These are phyloP conservation scores for Magnolia kwangsiensis DNA, from an alignment of 164 flowering plant species.

Conservation along the genomic window DNA sequence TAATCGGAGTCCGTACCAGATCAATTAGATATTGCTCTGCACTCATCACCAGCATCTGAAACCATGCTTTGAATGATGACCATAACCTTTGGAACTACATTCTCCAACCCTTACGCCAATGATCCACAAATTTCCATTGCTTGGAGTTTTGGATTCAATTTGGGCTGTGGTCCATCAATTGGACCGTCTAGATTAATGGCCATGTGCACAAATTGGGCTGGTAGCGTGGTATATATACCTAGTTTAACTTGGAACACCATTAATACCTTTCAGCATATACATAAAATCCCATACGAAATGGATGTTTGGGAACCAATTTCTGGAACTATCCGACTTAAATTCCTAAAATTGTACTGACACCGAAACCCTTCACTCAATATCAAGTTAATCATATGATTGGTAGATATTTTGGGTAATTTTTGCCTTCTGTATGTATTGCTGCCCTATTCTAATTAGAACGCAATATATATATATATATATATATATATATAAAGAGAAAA, in stretches of 20 bases:
- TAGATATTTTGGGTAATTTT: neutral
- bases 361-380: no score
- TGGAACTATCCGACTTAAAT: no score
- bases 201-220: neutral
- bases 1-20: neutral
- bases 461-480: no score
- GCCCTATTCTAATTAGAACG: neutral
- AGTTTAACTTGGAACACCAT: neutral
- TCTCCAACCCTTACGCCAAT: no score
- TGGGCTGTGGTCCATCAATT: neutral
- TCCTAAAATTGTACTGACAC: no score
- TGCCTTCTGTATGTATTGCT: neutral
- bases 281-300: no score
- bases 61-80: no score
- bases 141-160: neutral
- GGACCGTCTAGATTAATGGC: neutral
- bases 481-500: no score
- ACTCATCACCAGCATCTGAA: neutral
- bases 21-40: neutral
- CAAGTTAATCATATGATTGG: neutral
- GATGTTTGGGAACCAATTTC: no score
- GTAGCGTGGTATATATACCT: neutral
- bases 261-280: neutral
- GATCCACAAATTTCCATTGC: no score
- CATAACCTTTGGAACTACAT: no score